Evolutionary conservation across 768 basidiomycete genomes (phyloP), one percentile per base, ranked within the genome.

Genomic region (Polyporus arcularius): DNA sequence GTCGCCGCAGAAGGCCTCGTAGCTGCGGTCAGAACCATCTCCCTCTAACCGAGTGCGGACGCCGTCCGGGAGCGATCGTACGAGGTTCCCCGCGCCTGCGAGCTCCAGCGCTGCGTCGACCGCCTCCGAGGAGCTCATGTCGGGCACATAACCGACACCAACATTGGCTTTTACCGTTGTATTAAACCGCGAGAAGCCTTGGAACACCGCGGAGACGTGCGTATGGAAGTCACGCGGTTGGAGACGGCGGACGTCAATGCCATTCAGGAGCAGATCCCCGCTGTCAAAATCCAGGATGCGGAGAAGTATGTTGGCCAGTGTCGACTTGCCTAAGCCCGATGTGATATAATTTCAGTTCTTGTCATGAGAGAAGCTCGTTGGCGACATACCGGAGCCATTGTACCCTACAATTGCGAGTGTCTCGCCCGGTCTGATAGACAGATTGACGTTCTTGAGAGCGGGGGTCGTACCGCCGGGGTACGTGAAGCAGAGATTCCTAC

Each of bases 391-490:
- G 65, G 90, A 92, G 64, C 90, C 90, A 55, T 92, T 92, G 72
- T 84, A 88, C 18, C 90, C 93, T 21, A 94, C 93, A 61, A 96
- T 87, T 12, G 94, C 94, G 51, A 95, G 81, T 41, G 80, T 87
- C 75, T 92, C 89, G 12, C 94, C 94, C 15, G 91, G 77, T 57
- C 83, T 76, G 46, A 96, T 77, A 28, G 78, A 80, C 62, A 96
- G 85, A 67, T 77, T 89, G 67, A 95, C 80, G 68, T 91, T 79
- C 63, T 76, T 80, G 48, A 96, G 73, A 38, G 89, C 86, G 39
- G 90, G 85, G 56, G 86, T 83, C 41, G 75, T 77, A 65, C 81
- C 80, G 32, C 89, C 92, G 8, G 92, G 93, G 75, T 94, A 96
- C 1, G 89, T 88, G 68, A 89, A 96, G 32, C 85, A 85, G 40